Evolutionary conservation across 768 basidiomycete species (phyloP).

Genomic region (Amanita pseudoporphyria): DNA sequence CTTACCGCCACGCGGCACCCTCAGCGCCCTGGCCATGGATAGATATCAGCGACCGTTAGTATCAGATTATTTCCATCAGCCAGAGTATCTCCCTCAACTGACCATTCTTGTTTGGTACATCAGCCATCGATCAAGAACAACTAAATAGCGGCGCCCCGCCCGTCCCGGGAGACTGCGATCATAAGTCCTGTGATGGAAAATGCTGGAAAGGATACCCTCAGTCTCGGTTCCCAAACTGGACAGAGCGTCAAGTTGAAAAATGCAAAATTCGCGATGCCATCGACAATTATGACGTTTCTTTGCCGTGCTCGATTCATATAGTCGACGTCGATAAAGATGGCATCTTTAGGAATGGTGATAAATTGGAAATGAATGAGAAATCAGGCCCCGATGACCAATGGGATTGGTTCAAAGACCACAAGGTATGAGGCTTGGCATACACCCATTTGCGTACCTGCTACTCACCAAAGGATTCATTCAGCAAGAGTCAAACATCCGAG

Average conservation of each 20-base stretch:
- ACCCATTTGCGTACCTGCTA: neutral
- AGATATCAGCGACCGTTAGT: constrained; percentile 28
- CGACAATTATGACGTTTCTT: constrained; percentile 18
- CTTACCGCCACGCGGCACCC: constrained; percentile 36
- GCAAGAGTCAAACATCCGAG: constrained; percentile 26
- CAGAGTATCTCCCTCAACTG: neutral
- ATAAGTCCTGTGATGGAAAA: constrained; percentile 21
- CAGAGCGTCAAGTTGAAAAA: constrained; percentile 29
- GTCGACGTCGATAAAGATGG: constrained; percentile 32
- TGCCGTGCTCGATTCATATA: constrained; percentile 24
- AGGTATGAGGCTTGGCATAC: constrained; percentile 21
- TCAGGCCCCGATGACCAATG: constrained; percentile 23
- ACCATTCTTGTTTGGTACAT: neutral
- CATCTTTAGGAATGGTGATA: constrained; percentile 20
- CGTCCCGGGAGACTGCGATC: constrained; percentile 28
- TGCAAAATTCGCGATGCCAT: constrained; percentile 31
- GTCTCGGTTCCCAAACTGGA: constrained; percentile 50
- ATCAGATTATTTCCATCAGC: neutral
- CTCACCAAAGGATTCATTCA: neutral
- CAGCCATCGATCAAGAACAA: constrained; percentile 24
- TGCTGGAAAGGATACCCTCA: constrained; percentile 36
- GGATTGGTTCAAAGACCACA: constrained; percentile 21
- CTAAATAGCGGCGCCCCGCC: constrained; percentile 25
- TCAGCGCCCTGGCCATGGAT: constrained; percentile 41
- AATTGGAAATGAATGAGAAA: constrained; percentile 15